Evolutionary conservation across 2,329 filamentous ascomycete genomes (phyloP), one percentile per base, ranked within the genome.

Genomic region (Malbranchea zuffiana): DNA sequence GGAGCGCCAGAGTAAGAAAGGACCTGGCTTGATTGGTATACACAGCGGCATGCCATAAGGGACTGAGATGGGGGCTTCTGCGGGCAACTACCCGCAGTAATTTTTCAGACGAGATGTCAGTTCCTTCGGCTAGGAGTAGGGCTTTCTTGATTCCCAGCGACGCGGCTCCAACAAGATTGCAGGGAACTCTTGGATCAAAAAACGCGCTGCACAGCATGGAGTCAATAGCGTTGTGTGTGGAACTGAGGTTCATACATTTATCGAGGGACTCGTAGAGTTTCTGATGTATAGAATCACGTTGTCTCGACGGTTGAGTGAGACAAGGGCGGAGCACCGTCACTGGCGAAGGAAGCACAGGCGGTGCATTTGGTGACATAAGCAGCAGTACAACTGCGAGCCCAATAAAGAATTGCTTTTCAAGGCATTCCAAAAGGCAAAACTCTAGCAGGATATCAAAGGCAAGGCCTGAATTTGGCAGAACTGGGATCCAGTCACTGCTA

Each of bases 121-220:
- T 20, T 15, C 13, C 20, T n/a, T 37, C 35, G 20, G 28, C 25
- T 12, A 10, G 35, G 37, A 39, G 37, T n/a, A 47, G 35, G 6
- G 41, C 46, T 32, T 41, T 42, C 13, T 7, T 37, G n/a, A 49
- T 28, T 17, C 43, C 50, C 17, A 45, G 30, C 25, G 40, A 49
- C 20, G 21, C 39, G 27, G 43, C 48, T 15, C 48, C 47, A 11
- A 43, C 2, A 2, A 51, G 32, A 30, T 46, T 51, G 39, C 49
- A 52, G 6, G 47, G 44, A 35, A 51, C 20, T 5, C 34, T 37
- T 10, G 49, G 49, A 27, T 50, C 43, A 12, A 52, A 48, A 30
- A 52, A 50, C 5, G 40, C 30, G 32, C 49, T 50, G 36, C 47
- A 46, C 3, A 47, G 30, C 11, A 52, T 38, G 3, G 49, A 50